Evolutionary conservation across 352 stramenopile genomes (phyloP).

Genomic region (Nothophytophthora sp.): DNA sequence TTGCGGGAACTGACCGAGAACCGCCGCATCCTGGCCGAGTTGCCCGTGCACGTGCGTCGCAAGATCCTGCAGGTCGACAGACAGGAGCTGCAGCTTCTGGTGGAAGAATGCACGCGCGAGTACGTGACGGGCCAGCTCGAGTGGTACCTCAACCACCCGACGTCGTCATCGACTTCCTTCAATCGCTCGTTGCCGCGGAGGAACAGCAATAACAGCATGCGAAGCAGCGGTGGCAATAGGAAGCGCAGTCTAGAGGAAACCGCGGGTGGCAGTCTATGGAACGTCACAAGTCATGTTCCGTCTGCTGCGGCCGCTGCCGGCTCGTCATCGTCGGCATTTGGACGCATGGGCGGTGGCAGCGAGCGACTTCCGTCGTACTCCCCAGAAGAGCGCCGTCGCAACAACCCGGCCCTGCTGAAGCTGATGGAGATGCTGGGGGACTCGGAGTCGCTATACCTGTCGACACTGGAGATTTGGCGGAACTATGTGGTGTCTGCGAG

Average conservation of each 20-base stretch:
- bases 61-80: slow-evolving; percentile 82
- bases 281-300: slow-evolving; percentile 72
- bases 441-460: slow-evolving; percentile 78
- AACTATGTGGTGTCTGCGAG: slow-evolving; percentile 69
- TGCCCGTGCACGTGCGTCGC: slow-evolving; percentile 79
- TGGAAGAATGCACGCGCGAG: slow-evolving; percentile 74
- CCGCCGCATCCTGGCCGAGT: slow-evolving; percentile 68
- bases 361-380: slow-evolving; percentile 32
- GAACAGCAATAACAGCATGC: slow-evolving; percentile 25
- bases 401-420: slow-evolving; percentile 63
- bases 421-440: slow-evolving; percentile 83
- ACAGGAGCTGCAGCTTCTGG: slow-evolving; percentile 68
- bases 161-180: slow-evolving; percentile 4
- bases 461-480: slow-evolving; percentile 80
- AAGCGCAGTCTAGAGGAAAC: slow-evolving; percentile 37
- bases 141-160: slow-evolving; percentile 67
- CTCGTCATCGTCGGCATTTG: slow-evolving; percentile 21
- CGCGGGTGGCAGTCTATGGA: slow-evolving; percentile 49
- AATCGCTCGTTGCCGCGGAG: slow-evolving; percentile 21
- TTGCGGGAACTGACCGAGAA: slow-evolving; percentile 84
- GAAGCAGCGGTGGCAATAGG: slow-evolving; percentile 14
- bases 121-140: slow-evolving; percentile 69
- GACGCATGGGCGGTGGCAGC: slow-evolving; percentile 18
- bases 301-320: slow-evolving; percentile 28
- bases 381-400: slow-evolving; percentile 69